phyloP scores from a whole-genome alignment of 1,284 basidiomycete species.

The Phlebopus sp. region DNA sequence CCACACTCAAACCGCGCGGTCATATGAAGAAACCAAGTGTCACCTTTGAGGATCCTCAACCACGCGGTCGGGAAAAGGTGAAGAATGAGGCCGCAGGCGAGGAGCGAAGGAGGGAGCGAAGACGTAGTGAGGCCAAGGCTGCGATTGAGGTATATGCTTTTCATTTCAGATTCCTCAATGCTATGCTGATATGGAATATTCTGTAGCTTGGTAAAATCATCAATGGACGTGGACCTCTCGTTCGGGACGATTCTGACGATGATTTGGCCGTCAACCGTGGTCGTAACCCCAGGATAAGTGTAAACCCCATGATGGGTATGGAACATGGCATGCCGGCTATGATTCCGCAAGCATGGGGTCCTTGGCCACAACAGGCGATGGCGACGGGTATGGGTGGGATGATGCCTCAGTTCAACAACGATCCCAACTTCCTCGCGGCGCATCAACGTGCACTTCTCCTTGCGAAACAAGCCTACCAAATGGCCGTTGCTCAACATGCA shows the following conservation, averaged over 20 bases:
- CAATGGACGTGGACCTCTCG: conserved; percentile 65
- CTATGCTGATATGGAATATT: conserved; percentile 4
- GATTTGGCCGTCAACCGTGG: conserved; percentile 25
- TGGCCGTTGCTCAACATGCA: conserved; percentile 81
- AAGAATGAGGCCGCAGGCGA: conserved; percentile 41
- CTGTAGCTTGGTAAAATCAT: conserved; percentile 75
- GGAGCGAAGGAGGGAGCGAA: conserved; percentile 58
- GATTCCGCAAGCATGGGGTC: conserved; percentile 22
- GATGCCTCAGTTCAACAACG: conserved; percentile 35
- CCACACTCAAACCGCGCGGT: conserved; percentile 30
- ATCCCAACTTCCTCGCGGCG: conserved; percentile 60
- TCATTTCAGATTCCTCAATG: conserved; percentile 7
- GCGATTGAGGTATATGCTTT: conserved; percentile 66
- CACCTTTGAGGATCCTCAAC: conserved; percentile 46
- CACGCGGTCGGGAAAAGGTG: conserved; percentile 28
- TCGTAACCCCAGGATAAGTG: conserved; percentile 32
- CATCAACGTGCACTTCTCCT: conserved; percentile 80
- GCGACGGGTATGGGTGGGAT: conserved; percentile 22
- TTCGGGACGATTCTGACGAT: conserved; percentile 54
- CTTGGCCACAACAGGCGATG: conserved; percentile 32
- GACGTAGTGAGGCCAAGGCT: conserved; percentile 71
- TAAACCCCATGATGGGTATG: conserved; percentile 55
- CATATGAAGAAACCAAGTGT: conserved; percentile 57
- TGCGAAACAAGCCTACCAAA: conserved; percentile 83
- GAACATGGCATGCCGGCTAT: conserved; percentile 34